Base-by-base conservation (phyloP, 371 early-diverging fungal species). In the Syncephalastrum contaminatum region DNA sequence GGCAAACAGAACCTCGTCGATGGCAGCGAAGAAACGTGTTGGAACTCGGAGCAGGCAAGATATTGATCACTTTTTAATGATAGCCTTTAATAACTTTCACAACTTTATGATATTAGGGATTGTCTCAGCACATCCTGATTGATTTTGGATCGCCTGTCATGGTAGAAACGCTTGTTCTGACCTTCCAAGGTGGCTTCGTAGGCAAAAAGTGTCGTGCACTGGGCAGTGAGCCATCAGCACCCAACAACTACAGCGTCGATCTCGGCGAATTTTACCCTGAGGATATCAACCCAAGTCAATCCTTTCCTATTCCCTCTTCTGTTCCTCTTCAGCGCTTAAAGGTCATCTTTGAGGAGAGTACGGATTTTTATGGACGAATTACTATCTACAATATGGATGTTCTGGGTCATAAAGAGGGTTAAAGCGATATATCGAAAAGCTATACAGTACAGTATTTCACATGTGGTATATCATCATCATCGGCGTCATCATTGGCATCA, bases 171-270 rank as follows among this genome's bases (percentile, higher is more conserved):
- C 45, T 92, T 20, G 54, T 57, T 6, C 58, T 94, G 48, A 92
- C 87, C 76, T 96, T 96, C 62, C 96, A 95, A 59, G 97, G 97
- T 19, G 97, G 97, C 1, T 96, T 96, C 63, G 92, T 86, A 0
- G 94, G 94, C 27, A 86, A 86, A 59, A 83, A 78, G 20, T 84
- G 88, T 47, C 58, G 69, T n/a, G 66, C 76, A 30, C 81, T 72
- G 2, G 76, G 69, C 14, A 74, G 67, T 39, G 46, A 13, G 20
- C 56, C 51, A 16, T 56, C 27, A 1, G 48, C 63, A 8, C 78
- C 78, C 21, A 67, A 60, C 58, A 71, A 72, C 5, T 92, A 81
- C 70, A 72, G 60, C 13, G 64, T 69, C 59, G 44, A 43, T 65
- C 25, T 92, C 19, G 58, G 53, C 36, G 42, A 56, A 3, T 51